Evolutionary conservation across 2,329 filamentous ascomycete species (phyloP).

Genomic region (Aspergillus unguis): DNA sequence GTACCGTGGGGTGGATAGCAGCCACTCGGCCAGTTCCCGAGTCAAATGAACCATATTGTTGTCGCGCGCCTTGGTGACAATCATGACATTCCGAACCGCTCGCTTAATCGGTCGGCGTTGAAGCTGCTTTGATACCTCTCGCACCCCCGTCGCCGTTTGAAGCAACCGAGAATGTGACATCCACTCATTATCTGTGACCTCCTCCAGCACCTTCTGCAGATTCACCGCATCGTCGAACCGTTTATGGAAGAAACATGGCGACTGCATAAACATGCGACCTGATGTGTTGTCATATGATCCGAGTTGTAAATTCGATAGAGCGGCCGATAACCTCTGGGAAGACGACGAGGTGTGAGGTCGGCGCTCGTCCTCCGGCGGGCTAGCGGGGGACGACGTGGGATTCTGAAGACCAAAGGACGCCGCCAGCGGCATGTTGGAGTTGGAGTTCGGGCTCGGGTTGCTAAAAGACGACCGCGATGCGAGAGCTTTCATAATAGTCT

Average conservation of each 20-base stretch:
- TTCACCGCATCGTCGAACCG: slow-evolving; percentile 95
- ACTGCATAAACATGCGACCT: slow-evolving; percentile 67
- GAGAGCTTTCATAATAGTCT: slow-evolving; percentile 79
- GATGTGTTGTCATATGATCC: slow-evolving; percentile 44
- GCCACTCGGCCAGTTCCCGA: slow-evolving; percentile 80
- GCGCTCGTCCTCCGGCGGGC: slow-evolving; percentile 27
- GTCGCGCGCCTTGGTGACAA: slow-evolving; percentile 95
- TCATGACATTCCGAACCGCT: slow-evolving; percentile 93
- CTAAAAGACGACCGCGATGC: slow-evolving; percentile 59
- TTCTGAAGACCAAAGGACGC: slow-evolving; percentile 62
- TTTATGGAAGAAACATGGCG: slow-evolving; percentile 96
- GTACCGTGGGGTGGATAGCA: slow-evolving; percentile 84
- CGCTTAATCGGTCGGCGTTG: slow-evolving; percentile 88
- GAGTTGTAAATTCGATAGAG: slow-evolving; percentile 52
- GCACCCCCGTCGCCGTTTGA: slow-evolving; percentile 90
- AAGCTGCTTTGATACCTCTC: slow-evolving; percentile 92
- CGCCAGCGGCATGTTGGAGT: slow-evolving; percentile 58
- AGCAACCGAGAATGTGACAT: slow-evolving; percentile 92
- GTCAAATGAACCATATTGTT: slow-evolving; percentile 89
- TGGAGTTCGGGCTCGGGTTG: slow-evolving; percentile 49
- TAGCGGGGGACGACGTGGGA: slow-evolving; percentile 21
- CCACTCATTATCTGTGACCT: slow-evolving; percentile 81
- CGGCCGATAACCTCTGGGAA: slow-evolving; percentile 61
- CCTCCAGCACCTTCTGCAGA: slow-evolving; percentile 89
- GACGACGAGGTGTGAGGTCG: slow-evolving; percentile 45